Evolutionary conservation across 495 filamentous ascomycete species (phyloP).

Genomic region (Neohortaea acidophila): DNA sequence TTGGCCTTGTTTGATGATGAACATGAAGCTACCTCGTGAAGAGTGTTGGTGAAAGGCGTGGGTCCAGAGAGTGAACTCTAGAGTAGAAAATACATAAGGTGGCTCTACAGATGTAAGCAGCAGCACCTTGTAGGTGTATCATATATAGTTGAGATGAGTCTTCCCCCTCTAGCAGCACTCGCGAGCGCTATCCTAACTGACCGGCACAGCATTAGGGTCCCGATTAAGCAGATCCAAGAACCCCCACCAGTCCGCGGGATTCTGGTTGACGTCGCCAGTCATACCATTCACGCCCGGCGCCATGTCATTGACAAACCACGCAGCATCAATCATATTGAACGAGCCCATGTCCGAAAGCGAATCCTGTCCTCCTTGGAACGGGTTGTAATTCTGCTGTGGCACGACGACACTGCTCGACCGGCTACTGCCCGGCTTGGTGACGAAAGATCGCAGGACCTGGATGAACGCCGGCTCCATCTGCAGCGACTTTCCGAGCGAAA

Average conservation of each 20-base stretch:
- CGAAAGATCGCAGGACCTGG: not conserved
- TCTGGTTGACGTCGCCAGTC: constrained; percentile 2
- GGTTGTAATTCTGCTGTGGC: not conserved
- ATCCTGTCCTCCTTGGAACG: not conserved
- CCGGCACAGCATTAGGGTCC: constrained; percentile 2
- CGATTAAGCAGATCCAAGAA: constrained; percentile 6
- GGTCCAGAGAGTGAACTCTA: too few relatives aligned
- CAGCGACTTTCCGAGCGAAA: not conserved
- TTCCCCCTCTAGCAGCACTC: too few relatives aligned
- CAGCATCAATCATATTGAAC: not conserved
- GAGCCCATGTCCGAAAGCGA: not conserved
- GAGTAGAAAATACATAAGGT: too few relatives aligned
- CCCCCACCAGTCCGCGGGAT: constrained; percentile 1
- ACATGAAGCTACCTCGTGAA: too few relatives aligned
- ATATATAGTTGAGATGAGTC: too few relatives aligned
- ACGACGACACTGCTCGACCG: not conserved
- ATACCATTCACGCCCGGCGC: too few relatives aligned
- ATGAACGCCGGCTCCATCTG: not conserved
- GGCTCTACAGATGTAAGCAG: too few relatives aligned
- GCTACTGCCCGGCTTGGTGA: not conserved
- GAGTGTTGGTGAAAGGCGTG: too few relatives aligned
- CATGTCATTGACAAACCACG: not conserved
- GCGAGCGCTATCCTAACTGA: too few relatives aligned
- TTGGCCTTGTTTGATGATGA: too few relatives aligned
- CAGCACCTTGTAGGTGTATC: too few relatives aligned